phyloP scores from a whole-genome alignment of 805 yeast species.

The Ogataea minuta region DNA sequence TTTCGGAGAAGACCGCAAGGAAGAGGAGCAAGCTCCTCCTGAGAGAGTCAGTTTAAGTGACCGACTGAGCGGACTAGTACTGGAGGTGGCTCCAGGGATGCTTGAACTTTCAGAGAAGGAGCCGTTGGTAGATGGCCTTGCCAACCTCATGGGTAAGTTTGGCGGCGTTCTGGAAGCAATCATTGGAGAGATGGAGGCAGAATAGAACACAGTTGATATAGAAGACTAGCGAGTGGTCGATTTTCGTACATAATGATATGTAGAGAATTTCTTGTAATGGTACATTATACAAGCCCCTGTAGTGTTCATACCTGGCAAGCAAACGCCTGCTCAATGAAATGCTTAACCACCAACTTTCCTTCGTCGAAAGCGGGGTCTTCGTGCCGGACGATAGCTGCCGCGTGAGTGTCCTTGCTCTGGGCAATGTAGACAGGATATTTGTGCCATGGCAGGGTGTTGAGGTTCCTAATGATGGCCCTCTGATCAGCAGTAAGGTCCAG shows the following conservation, averaged over 20 bases:
- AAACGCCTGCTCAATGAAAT: conserved; percentile 54
- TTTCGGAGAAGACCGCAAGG: conserved; percentile 3
- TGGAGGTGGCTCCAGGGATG: conserved; percentile 6
- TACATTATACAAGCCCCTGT: background rate
- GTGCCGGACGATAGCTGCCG: conserved; percentile 75
- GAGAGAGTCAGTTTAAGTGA: conserved; percentile 2
- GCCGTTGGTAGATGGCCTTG: conserved; percentile 14
- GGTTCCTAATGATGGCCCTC: conserved; percentile 47
- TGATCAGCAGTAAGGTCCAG: conserved; percentile 45
- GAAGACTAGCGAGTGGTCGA: too few species aligned
- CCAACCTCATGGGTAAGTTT: conserved; percentile 29
- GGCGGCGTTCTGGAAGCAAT: conserved; percentile 28
- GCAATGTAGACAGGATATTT: conserved; percentile 71
- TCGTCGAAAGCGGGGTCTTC: conserved; percentile 56
- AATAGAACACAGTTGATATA: too few species aligned
- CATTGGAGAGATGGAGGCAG: conserved; percentile 29
- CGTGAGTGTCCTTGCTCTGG: conserved; percentile 67
- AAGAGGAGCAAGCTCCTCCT: conserved; percentile 1
- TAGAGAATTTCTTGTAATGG: background rate
- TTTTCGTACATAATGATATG: too few species aligned
- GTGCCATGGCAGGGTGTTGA: conserved; percentile 63
- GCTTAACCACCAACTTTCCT: conserved; percentile 65
- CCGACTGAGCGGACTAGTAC: conserved; percentile 1
- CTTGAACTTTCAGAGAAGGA: conserved; percentile 12
- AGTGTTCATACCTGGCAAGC: conserved; percentile 2